Conservation (phyloP, 2,329 filamentous ascomycete species). For the Xylogone sp. region DNA sequence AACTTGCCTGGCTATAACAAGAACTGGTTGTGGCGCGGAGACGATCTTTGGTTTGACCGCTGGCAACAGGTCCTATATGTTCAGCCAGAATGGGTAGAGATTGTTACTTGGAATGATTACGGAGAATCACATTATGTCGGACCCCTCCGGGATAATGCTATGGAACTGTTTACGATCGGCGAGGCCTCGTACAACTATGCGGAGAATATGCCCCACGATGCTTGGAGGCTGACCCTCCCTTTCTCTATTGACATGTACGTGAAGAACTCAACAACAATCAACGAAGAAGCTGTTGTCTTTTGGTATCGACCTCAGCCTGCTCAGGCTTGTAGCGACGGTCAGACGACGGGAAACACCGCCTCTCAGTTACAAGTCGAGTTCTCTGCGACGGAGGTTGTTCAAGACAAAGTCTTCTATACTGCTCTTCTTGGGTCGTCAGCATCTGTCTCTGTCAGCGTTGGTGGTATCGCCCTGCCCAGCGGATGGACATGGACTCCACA, state of each 20-base stretch:
- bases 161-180: not conserved
- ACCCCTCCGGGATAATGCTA: constrained; percentile 34
- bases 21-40: constrained; percentile 59
- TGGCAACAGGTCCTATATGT: constrained; percentile 44
- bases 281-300: constrained; percentile 23
- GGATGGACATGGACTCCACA: constrained; percentile 24
- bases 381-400: constrained; percentile 7
- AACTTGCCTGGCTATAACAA: constrained; percentile 38
- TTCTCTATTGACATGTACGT: constrained; percentile 33
- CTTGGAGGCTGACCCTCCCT: constrained; percentile 36
- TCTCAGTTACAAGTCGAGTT: constrained; percentile 22
- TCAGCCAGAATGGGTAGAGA: constrained; percentile 38
- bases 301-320: constrained; percentile 32
- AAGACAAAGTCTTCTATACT: constrained; percentile 27
- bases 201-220: constrained; percentile 42
- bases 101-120: constrained; percentile 45
- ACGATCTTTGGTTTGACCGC: constrained; percentile 54
- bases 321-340: constrained; percentile 16
- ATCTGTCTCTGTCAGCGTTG: constrained; percentile 30
- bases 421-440: constrained; percentile 31
- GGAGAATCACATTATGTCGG: constrained; percentile 46
- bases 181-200: constrained; percentile 39
- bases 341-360: constrained; percentile 29
- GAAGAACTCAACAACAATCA: constrained; percentile 22
- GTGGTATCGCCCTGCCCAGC: constrained; percentile 14